These are phyloP conservation scores for Penicillium bialowiezense DNA, from an alignment of 495 filamentous ascomycete species.

Conservation along the genomic window DNA sequence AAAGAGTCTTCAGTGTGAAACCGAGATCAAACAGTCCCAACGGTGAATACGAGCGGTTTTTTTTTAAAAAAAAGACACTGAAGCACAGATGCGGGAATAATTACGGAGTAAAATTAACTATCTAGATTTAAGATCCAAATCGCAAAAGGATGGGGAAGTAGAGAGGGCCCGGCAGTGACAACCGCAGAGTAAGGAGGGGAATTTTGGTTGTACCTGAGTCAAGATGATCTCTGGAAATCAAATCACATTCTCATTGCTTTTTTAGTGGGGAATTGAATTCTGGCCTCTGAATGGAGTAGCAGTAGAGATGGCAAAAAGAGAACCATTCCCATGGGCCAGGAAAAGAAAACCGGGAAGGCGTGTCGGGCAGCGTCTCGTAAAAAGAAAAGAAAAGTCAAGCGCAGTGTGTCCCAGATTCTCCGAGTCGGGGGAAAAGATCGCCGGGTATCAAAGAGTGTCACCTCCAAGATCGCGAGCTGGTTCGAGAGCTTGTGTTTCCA, in stretches of 20 bases:
- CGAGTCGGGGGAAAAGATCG: constrained; percentile 20
- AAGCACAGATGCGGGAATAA: too few species aligned
- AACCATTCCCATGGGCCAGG: constrained; percentile 1
- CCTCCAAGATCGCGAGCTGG: constrained; percentile 22
- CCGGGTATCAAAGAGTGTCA: constrained; percentile 9
- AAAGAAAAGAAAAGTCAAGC: constrained; percentile 5
- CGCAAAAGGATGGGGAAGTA: background rate
- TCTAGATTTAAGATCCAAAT: background rate
- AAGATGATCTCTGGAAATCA: constrained; percentile 19
- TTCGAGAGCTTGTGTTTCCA: constrained; percentile 17
- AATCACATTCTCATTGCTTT: constrained; percentile 17
- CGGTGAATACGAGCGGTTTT: too few species aligned
- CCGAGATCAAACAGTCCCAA: background rate
- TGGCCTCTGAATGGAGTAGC: too few species aligned
- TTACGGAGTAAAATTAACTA: too few species aligned
- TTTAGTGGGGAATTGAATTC: constrained; percentile 6
- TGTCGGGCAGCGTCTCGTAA: background rate
- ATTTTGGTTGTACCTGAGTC: constrained; percentile 25
- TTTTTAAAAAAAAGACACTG: too few species aligned
- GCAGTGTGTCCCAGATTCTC: constrained; percentile 9
- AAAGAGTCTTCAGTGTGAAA: background rate
- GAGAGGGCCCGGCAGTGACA: constrained; percentile 13
- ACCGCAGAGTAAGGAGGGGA: constrained; percentile 10
- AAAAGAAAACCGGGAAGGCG: background rate
- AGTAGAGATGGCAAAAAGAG: background rate